Evolutionary conservation across 2,329 filamentous ascomycete species (phyloP).

Genomic region (Penicillium sp.): DNA sequence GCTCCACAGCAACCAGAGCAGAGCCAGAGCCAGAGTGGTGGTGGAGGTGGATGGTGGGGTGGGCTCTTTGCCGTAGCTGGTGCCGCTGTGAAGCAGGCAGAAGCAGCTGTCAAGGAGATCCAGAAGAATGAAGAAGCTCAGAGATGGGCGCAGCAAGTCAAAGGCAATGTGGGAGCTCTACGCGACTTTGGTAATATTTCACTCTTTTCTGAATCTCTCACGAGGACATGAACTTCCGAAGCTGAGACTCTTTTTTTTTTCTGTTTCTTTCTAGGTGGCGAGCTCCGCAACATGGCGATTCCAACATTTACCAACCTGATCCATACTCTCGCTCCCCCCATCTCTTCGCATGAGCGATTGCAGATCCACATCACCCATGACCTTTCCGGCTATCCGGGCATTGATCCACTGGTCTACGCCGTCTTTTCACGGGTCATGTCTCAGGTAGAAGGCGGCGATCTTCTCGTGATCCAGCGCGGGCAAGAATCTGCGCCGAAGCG

Average conservation of each 20-base stretch:
- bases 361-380: slow-evolving; percentile 98
- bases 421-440: slow-evolving; percentile 95
- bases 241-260: slow-evolving; percentile 4
- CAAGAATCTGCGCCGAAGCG: slow-evolving; percentile 71
- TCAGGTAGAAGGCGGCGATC: slow-evolving; percentile 95
- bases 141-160: slow-evolving; percentile 90
- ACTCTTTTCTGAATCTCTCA: neutral
- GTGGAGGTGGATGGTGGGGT: slow-evolving; percentile 80
- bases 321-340: slow-evolving; percentile 90
- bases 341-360: slow-evolving; percentile 91
- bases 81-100: slow-evolving; percentile 74
- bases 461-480: slow-evolving; percentile 89
- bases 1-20: slow-evolving; percentile 44
- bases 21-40: slow-evolving; percentile 17
- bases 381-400: slow-evolving; percentile 84
- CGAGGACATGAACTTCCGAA: neutral
- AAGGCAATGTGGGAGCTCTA: slow-evolving; percentile 76
- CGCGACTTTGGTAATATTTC: slow-evolving; percentile 60
- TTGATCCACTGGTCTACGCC: slow-evolving; percentile 85
- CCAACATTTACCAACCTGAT: slow-evolving; percentile 94
- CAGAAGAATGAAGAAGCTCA: slow-evolving; percentile 95
- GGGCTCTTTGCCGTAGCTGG: slow-evolving; percentile 74
- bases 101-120: slow-evolving; percentile 88
- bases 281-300: slow-evolving; percentile 76
- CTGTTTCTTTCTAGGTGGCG: slow-evolving; percentile 60